These are phyloP conservation scores for Multifurca ochricompacta DNA, from an alignment of 768 basidiomycete genomes.

Conservation along the genomic window DNA sequence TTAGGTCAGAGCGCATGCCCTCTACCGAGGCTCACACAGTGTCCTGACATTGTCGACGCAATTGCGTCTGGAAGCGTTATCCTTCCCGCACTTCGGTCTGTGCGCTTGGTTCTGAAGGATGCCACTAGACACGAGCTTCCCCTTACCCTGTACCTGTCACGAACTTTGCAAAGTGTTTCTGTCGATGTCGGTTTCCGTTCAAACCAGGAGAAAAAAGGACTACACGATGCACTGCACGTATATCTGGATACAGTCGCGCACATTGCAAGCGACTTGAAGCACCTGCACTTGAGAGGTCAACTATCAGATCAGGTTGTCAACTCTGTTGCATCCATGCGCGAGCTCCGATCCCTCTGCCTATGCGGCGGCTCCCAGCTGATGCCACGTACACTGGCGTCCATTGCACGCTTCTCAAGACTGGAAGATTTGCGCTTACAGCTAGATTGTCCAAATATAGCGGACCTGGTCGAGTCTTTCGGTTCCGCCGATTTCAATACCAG, in stretches of 20 bases:
- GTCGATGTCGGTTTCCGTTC: constrained; percentile 18
- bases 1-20: constrained; percentile 13
- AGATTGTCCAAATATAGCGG: constrained; percentile 8
- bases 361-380: constrained; percentile 17
- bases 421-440: constrained; percentile 20
- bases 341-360: constrained; percentile 16
- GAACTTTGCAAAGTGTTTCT: constrained; percentile 1
- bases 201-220: neutral
- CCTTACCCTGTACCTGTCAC: constrained; percentile 16
- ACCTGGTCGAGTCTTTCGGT: constrained; percentile 9
- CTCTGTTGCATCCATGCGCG: constrained; percentile 14
- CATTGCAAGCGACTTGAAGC: constrained; percentile 9
- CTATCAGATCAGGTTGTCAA: constrained; percentile 13
- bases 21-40: neutral
- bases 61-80: neutral
- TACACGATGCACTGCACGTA: constrained; percentile 5
- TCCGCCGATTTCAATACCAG: neutral
- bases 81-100: constrained; percentile 16
- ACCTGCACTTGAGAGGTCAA: constrained; percentile 18
- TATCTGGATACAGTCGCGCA: constrained; percentile 18
- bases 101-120: constrained; percentile 14
- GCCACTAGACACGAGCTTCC: constrained; percentile 8
- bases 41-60: neutral
- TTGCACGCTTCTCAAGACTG: constrained; percentile 16
- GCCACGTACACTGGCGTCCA: constrained; percentile 18